phyloP scores from a whole-genome alignment of 2,329 filamentous ascomycete species.

The Furcasterigmium furcatum region DNA sequence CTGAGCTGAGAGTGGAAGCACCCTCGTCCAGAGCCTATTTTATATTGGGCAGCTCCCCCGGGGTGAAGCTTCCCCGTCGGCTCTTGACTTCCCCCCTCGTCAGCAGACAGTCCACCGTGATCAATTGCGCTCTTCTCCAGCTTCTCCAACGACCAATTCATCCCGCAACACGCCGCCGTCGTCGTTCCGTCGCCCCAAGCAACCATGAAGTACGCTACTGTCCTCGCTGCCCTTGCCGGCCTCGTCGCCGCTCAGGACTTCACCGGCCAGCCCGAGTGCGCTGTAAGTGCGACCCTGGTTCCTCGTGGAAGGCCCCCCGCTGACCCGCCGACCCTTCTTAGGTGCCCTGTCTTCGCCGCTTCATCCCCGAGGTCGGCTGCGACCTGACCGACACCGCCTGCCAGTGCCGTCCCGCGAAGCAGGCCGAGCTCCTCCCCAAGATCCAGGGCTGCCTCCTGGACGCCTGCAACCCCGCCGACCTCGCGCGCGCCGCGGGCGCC shows the following conservation, averaged over 20 bases:
- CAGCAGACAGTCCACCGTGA: no score
- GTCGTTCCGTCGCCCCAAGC: background rate
- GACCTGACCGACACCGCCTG: constrained; percentile 29
- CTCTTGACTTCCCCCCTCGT: no score
- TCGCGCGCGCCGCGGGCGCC: constrained; percentile 26
- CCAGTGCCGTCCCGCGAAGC: constrained; percentile 30
- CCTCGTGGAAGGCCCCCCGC: background rate
- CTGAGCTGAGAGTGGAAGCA: no score
- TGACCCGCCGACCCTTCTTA: constrained; percentile 7
- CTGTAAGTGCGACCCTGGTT: constrained; percentile 27
- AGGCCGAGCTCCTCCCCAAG: constrained; percentile 22
- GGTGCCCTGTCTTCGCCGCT: constrained; percentile 28
- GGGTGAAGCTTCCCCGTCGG: no score
- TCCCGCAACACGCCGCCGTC: no score
- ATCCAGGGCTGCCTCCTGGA: constrained; percentile 26
- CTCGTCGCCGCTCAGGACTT: constrained; percentile 35
- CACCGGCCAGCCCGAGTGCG: constrained; percentile 29
- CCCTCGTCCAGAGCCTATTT: no score
- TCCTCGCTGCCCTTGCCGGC: constrained; percentile 25
- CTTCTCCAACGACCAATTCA: no score
- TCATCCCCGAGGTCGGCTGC: constrained; percentile 32
- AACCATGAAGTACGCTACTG: constrained; percentile 36
- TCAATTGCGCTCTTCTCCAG: no score
- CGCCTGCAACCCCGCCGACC: constrained; percentile 26
- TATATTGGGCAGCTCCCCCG: no score